phyloP scores from a whole-genome alignment of 75 land plant species.

The Sequoiadendron giganteum region DNA sequence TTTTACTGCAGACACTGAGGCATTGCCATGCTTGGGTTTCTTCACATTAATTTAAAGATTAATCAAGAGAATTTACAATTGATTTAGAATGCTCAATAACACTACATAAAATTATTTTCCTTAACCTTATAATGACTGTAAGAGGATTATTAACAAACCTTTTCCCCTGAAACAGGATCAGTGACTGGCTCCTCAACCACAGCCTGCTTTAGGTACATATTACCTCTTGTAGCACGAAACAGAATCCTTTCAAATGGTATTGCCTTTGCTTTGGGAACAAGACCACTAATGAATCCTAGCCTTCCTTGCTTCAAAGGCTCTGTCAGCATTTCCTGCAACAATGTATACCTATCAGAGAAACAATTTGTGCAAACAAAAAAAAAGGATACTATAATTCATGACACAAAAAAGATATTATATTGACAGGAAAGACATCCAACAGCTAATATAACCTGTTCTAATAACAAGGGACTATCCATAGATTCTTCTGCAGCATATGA shows the following conservation, averaged over 20 bases:
- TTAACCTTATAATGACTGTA: neutral
- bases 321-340: constrained; percentile 61
- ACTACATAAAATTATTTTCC: neutral
- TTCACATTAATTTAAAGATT: neutral
- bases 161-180: constrained; percentile 94
- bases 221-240: constrained; percentile 96
- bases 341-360: neutral
- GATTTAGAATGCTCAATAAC: neutral
- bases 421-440: neutral
- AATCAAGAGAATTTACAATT: neutral
- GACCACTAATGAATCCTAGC: constrained; percentile 77
- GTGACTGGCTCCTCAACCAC: constrained; percentile 67
- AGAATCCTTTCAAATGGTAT: constrained; percentile 92
- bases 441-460: constrained; percentile 33
- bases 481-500: constrained; percentile 35
- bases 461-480: constrained; percentile 56
- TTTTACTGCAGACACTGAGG: neutral
- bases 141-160: constrained; percentile 51
- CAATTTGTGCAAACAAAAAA: neutral
- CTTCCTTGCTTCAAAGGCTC: constrained; percentile 81
- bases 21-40: neutral
- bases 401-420: neutral
- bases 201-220: constrained; percentile 68
- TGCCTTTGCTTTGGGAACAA: constrained; percentile 77
- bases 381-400: neutral